Evolutionary conservation across 1,284 basidiomycete genomes (phyloP).

Genomic region (Rhizoctonia solani): DNA sequence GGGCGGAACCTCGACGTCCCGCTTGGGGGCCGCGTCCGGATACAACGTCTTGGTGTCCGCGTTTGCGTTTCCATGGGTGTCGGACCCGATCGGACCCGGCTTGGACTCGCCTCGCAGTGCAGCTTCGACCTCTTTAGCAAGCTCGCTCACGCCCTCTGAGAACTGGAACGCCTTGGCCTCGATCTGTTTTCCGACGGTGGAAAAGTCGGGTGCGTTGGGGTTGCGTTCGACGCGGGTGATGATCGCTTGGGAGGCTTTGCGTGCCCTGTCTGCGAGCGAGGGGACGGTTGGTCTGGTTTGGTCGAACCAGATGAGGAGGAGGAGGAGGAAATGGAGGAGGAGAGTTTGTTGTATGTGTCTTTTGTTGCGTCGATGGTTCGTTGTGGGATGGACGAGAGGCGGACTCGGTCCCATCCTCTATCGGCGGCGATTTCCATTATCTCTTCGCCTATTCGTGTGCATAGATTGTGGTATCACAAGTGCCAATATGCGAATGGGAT

Average conservation of each 20-base stretch:
- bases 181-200: conserved; percentile 36
- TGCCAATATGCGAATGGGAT: no score
- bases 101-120: conserved; percentile 31
- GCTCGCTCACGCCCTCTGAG: conserved; percentile 34
- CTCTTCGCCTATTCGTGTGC: conserved; percentile 61
- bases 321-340: conserved; percentile 46
- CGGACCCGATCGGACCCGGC: conserved; percentile 12
- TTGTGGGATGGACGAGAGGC: conserved; percentile 57
- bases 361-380: conserved; percentile 62
- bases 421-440: conserved; percentile 82
- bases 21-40: conserved; percentile 36
- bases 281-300: conserved; percentile 10
- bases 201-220: conserved; percentile 38
- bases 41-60: conserved; percentile 40
- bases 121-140: conserved; percentile 35
- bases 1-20: conserved; percentile 32
- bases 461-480: neutral
- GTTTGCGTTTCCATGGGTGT: no score
- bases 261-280: conserved; percentile 47
- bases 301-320: conserved; percentile 35
- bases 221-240: conserved; percentile 44
- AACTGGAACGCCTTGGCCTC: conserved; percentile 39
- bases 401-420: conserved; percentile 66
- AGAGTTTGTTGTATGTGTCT: conserved; percentile 56
- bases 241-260: conserved; percentile 41